Evolutionary conservation across 495 filamentous ascomycete species (phyloP), one percentile per base, ranked within the genome.

Genomic region (Penicillium goetzii): DNA sequence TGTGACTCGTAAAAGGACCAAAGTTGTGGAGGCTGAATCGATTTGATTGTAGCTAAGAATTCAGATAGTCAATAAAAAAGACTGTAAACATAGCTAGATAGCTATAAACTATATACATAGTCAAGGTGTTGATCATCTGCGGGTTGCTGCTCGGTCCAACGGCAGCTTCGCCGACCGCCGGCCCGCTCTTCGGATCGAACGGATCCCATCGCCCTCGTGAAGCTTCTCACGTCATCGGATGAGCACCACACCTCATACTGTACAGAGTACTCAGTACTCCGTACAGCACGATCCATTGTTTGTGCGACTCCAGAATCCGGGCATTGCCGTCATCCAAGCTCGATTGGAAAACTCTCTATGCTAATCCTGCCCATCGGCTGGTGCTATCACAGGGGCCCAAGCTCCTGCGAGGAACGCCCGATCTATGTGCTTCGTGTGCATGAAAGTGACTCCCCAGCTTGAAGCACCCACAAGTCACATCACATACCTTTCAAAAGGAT

Each of bases 371-470:
- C 45, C 52, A 59, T 58, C 62, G 38, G 10, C 60, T 58, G 60
- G 52, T 62, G 63, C 58, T 26, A 69, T 64, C 62, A 62, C 60
- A 61, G 43, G 38, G 70, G 70, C 68, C 70, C 70, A 72, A 72
- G 70, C 70, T 72, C 65, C 68, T 30, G 54, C 47, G 51, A 66
- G 51, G 34, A 62, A 65, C 47, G 47, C 58, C 59, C 58, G 32
- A 59, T 59, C 38, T 54, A 56, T 61, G 64, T 65, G 59, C 67
- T 40, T 65, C 41, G 56, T 51, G 60, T 72, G 62, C 70, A 72
- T 58, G 51, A 65, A 68, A 55, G 51, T 52, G 38, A 58, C 56
- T 26, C 17, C 12, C 59, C 59, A 36, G 52, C 60, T 62, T 49
- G 50, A 45, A 61, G 47, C 23, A 34, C 25, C 50, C 55, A 55